These are phyloP conservation scores for Rhododendron ovatum DNA, from an alignment of 148 eudicot species.

Conservation along the genomic window DNA sequence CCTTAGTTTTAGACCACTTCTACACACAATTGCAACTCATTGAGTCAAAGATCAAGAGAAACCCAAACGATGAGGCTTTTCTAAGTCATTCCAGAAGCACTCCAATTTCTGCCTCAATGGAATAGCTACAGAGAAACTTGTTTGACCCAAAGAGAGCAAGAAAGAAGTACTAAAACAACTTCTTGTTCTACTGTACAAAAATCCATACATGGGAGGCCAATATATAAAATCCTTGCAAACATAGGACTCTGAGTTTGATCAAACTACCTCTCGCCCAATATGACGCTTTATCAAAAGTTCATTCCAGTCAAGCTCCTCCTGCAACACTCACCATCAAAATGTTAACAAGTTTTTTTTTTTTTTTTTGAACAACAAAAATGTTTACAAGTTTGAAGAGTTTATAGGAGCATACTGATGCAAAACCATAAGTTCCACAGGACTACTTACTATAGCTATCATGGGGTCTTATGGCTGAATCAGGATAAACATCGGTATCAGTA, in stretches of 20 bases:
- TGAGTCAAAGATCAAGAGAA: background rate
- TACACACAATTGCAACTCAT: background rate
- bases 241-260: background rate
- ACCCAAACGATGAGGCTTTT: background rate
- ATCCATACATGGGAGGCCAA: background rate
- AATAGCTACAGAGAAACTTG: background rate
- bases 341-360: background rate
- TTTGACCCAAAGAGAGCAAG: background rate
- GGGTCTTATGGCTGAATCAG: background rate
- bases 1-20: background rate
- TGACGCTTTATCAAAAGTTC: conserved; percentile 58
- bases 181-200: background rate
- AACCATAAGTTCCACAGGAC: background rate
- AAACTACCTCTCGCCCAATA: conserved; percentile 75
- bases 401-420: background rate
- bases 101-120: background rate
- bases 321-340: conserved; percentile 16
- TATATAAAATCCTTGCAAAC: background rate
- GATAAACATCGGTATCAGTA: background rate
- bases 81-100: background rate
- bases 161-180: background rate
- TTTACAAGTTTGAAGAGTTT: background rate
- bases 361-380: no score
- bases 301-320: conserved; percentile 89
- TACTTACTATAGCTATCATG: background rate